Evolutionary conservation across 176 grass and related monocot genomes (phyloP).

Genomic region (Eleusine indica): DNA sequence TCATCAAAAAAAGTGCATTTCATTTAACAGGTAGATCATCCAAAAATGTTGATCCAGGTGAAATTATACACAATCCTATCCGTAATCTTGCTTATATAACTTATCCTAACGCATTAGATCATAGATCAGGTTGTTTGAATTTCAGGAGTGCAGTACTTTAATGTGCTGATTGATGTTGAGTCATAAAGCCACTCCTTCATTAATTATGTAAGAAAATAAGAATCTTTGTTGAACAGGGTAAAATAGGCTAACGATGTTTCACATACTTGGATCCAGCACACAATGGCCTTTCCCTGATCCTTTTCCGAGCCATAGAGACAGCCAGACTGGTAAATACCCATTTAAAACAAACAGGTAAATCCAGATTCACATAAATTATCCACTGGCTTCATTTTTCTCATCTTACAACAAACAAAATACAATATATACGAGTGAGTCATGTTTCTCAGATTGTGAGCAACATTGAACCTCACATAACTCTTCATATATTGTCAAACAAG

Average conservation of each 20-base stretch:
- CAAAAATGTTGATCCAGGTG: neutral
- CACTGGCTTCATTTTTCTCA: slow-evolving; percentile 20
- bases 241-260: neutral
- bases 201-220: neutral
- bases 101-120: neutral
- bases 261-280: neutral
- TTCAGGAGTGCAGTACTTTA: neutral
- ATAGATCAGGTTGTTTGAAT: neutral
- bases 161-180: neutral
- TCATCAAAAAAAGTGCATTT: neutral
- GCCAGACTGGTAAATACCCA: neutral
- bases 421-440: slow-evolving; percentile 8
- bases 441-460: slow-evolving; percentile 44
- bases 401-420: neutral
- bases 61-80: neutral
- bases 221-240: neutral
- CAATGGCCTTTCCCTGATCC: slow-evolving; percentile 21
- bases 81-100: neutral
- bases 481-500: slow-evolving; percentile 26
- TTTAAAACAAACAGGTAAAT: neutral
- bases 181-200: neutral
- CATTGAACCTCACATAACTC: slow-evolving; percentile 13
- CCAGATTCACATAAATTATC: neutral
- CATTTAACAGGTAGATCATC: neutral
- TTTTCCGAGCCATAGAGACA: neutral